phyloP scores from a whole-genome alignment of 345 rosid genomes.

The Anacardium occidentale region DNA sequence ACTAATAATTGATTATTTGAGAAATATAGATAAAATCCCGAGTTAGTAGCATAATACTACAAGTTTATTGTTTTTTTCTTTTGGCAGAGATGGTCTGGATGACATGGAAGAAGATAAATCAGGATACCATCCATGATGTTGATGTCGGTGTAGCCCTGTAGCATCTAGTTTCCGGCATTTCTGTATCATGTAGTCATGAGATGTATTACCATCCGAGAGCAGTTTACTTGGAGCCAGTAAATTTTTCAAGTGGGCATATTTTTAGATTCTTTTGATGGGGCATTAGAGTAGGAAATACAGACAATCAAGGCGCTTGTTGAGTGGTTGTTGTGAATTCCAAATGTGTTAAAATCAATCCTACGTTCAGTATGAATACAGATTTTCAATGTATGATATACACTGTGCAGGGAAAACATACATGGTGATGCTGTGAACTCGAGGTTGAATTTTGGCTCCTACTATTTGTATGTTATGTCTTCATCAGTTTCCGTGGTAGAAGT shows the following conservation, averaged over 20 bases:
- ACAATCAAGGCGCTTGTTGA: background rate
- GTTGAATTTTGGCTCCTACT: background rate
- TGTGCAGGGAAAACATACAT: background rate
- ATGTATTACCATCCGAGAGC: background rate
- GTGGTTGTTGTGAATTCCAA: background rate
- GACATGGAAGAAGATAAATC: slow-evolving; percentile 46
- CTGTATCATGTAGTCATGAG: slow-evolving; percentile 8
- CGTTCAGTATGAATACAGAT: background rate
- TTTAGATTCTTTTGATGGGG: slow-evolving; percentile 17
- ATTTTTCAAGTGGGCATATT: background rate
- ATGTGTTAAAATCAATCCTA: slow-evolving; percentile 12
- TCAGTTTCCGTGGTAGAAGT: too few species aligned
- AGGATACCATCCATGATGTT: slow-evolving; percentile 35
- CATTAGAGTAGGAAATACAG: slow-evolving; percentile 17
- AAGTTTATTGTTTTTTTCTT: background rate
- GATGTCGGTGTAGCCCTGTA: slow-evolving; percentile 10
- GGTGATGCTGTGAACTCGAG: too few species aligned
- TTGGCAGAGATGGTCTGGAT: slow-evolving; percentile 39
- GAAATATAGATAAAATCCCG: background rate
- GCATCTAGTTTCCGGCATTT: background rate
- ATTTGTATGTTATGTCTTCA: too few species aligned
- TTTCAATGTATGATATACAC: background rate
- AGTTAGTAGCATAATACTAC: background rate
- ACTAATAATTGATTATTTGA: background rate
- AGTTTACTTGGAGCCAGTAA: background rate